phyloP scores from a whole-genome alignment of 176 grass and related monocot genomes.

The Tillandsia fasciculata region DNA sequence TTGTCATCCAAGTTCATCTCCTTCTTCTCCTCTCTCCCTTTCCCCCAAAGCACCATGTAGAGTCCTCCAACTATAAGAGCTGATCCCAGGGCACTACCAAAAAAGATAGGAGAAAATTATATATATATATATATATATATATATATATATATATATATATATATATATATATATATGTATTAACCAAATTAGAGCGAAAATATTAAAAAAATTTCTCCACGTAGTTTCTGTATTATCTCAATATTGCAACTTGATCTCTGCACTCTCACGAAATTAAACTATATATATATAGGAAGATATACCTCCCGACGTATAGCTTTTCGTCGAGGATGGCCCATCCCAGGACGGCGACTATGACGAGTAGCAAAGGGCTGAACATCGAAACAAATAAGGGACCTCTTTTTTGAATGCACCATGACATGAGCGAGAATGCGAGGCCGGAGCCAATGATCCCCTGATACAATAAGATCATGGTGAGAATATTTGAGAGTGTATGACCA shows the following conservation, averaged over 20 bases:
- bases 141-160: background rate
- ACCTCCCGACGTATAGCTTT: constrained; percentile 72
- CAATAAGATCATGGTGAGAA: background rate
- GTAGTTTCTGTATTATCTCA: too few relatives aligned
- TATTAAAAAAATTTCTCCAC: too few relatives aligned
- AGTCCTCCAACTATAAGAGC: constrained; percentile 61
- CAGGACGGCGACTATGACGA: constrained; percentile 65
- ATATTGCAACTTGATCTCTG: too few relatives aligned
- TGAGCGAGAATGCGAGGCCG: constrained; percentile 48
- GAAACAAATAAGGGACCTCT: constrained; percentile 77
- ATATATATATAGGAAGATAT: background rate
- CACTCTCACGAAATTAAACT: background rate
- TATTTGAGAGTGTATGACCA: too few relatives aligned
- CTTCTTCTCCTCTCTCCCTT: constrained; percentile 40
- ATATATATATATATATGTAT: background rate
- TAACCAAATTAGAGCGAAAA: background rate
- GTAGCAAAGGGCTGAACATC: constrained; percentile 92
- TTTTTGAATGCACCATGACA: constrained; percentile 81
- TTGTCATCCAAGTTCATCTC: background rate
- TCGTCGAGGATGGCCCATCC: constrained; percentile 75
- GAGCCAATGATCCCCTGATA: constrained; percentile 56
- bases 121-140: background rate
- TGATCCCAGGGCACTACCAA: constrained; percentile 48
- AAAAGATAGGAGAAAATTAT: background rate
- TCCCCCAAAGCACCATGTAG: constrained; percentile 84